A percentile compares a stretch with the other conserved stretches of the same genome.
Evolutionary conservation across 495 filamentous ascomycete species (phyloP).

Genomic region (Staphylotrichum longicolle): DNA sequence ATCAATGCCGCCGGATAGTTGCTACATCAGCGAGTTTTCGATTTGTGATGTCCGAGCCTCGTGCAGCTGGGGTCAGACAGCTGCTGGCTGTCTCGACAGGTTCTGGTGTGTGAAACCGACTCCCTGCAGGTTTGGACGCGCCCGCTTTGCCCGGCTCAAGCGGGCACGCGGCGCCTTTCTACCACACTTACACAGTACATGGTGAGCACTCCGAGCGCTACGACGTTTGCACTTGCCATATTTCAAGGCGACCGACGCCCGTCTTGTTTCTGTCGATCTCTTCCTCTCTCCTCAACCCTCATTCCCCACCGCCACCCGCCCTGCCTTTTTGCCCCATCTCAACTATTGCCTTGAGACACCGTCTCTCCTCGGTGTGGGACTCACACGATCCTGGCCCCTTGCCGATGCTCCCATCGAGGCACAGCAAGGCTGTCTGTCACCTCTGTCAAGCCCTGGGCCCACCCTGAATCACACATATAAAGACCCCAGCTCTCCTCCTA

Average conservation of each 20-base stretch:
- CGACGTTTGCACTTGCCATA: constrained; percentile 13
- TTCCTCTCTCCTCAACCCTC: neutral
- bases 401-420: neutral
- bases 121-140: constrained; percentile 27
- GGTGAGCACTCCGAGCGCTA: constrained; percentile 16
- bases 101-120: constrained; percentile 24
- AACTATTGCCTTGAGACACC: neutral
- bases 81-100: neutral
- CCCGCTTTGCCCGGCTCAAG: constrained; percentile 24
- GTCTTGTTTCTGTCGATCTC: constrained; percentile 12
- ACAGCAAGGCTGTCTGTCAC: neutral
- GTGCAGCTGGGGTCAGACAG: constrained; percentile 2
- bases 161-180: constrained; percentile 3
- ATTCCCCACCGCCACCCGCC: neutral
- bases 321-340: neutral
- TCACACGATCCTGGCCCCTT: neutral
- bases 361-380: neutral
- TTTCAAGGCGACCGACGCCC: constrained; percentile 17
- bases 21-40: neutral
- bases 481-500: neutral
- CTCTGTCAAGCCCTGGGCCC: neutral
- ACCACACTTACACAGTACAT: constrained; percentile 6
- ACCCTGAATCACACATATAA: neutral
- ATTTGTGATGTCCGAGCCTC: constrained; percentile 10
- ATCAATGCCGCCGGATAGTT: constrained; percentile 15